Evolutionary conservation across 176 grass and related monocot genomes (phyloP).

Genomic region (Juncus effusus): DNA sequence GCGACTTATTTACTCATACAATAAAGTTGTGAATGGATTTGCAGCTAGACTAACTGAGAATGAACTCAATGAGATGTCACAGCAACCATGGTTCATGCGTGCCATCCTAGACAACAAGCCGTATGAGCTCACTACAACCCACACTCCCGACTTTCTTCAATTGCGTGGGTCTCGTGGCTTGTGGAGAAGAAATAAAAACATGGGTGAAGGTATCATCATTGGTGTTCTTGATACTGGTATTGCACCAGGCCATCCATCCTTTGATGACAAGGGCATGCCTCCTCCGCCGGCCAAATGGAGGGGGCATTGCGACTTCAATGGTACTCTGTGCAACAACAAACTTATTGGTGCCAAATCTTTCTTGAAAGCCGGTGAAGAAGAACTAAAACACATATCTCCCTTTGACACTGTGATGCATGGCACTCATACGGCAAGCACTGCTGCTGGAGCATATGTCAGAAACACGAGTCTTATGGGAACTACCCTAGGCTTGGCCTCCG

Average conservation of each 20-base stretch:
- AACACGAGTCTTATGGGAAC: conserved; percentile 3
- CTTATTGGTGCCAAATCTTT: conserved; percentile 52
- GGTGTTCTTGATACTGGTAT: conserved; percentile 49
- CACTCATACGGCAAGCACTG: conserved; percentile 65
- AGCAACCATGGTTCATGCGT: conserved; percentile 42
- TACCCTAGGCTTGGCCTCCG: conserved; percentile 28
- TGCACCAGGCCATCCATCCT: conserved; percentile 38
- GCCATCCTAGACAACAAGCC: conserved; percentile 45
- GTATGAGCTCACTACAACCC: conserved; percentile 54
- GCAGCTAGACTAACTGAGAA: conserved; percentile 43
- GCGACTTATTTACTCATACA: conserved; percentile 71
- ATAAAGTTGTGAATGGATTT: conserved; percentile 64
- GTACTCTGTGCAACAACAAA: conserved; percentile 61
- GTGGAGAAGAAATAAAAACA: conserved; percentile 32
- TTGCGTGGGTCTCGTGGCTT: conserved; percentile 24
- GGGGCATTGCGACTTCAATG: conserved; percentile 54
- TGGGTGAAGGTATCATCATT: conserved; percentile 62
- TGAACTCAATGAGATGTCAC: conserved; percentile 37
- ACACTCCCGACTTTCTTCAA: conserved; percentile 61
- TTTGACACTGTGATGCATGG: conserved; percentile 35
- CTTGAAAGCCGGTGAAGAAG: conserved; percentile 3
- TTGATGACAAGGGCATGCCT: conserved; percentile 34
- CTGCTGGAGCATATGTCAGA: conserved; percentile 35
- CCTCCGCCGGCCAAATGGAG: conserved; percentile 46
- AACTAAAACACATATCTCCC: conserved; percentile 5